Evolutionary conservation across 768 basidiomycete species (phyloP).

Genomic region (Ramaria sp.): DNA sequence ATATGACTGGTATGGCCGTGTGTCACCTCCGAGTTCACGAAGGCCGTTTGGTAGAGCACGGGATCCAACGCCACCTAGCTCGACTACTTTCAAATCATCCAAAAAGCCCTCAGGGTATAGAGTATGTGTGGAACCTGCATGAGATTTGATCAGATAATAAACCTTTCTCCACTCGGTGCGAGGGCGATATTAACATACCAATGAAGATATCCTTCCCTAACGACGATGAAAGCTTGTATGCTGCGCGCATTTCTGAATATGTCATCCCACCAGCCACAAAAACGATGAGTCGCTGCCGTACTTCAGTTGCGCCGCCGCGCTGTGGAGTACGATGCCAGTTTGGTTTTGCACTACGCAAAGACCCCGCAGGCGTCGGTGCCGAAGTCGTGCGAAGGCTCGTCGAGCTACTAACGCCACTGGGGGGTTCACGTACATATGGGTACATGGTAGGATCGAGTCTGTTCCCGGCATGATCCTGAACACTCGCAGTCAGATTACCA

Average conservation of each 20-base stretch:
- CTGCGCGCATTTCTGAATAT: conserved; percentile 87
- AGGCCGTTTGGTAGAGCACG: conserved; percentile 61
- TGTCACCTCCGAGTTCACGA: conserved; percentile 31
- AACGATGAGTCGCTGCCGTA: conserved; percentile 69
- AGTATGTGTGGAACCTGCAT: conserved; percentile 79
- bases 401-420: conserved; percentile 34
- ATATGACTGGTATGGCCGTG: conserved; percentile 56
- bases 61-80: conserved; percentile 80
- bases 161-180: neutral
- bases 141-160: neutral
- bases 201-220: conserved; percentile 86
- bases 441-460: conserved; percentile 72
- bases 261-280: conserved; percentile 95
- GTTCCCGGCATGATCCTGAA: conserved; percentile 71
- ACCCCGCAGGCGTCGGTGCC: conserved; percentile 33
- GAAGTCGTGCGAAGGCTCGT: conserved; percentile 38
- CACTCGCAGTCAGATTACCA: neutral
- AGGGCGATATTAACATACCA: conserved; percentile 37
- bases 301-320: conserved; percentile 33
- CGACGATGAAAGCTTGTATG: conserved; percentile 64
- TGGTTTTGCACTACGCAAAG: conserved; percentile 82
- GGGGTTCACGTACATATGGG: conserved; percentile 83
- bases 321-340: conserved; percentile 78
- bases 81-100: conserved; percentile 79
- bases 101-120: conserved; percentile 76